Base-by-base conservation (phyloP, 2,329 filamentous ascomycete genomes). In the Graphium sp. region DNA sequence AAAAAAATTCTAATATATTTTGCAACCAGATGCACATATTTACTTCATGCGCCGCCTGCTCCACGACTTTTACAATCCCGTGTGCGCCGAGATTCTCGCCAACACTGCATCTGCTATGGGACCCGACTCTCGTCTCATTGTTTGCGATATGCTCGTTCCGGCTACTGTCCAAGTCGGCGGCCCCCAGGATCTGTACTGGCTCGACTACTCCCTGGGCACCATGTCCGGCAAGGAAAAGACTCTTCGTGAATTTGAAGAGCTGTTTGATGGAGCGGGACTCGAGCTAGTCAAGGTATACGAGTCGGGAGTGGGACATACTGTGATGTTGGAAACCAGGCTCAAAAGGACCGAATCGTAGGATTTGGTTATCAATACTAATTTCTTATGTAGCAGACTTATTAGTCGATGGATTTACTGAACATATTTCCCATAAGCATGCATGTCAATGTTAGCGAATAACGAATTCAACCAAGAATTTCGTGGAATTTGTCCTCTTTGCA, bases 101-200 rank as follows among this genome's bases (percentile, higher is more conserved):
- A 47, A 44, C 32, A 45, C 42, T 1, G 45, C 39, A 6, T 39
- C 36, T 3, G 40, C 44, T 4, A 48, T 48, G 46, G 46, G 42
- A 0, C 43, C 44, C 0, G 44, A 45, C 24, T 48, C 48, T 3
- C 44, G 46, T 2, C 36, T 50, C 3, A 38, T 53, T 10, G 37
- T 53, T 14, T 50, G 46, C 29, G 48, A 53, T 24, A 44, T 47
- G 34, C 25, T 53, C 7, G 36, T 52, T 12, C 50, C 49, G 1
- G 44, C 48, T 8, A 39, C 33, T 28, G 46, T 46, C 2, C 36
- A 44, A 6, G 36, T 38, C 8, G 37, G 39, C 8, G 40, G 39
- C 12, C 35, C 41, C 15, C 36, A 34, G 30, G 41, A 43, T 13
- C 32, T 46, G 1, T 48, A 46, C 30, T 50, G 48, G 47, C 39